These are phyloP conservation scores for Drechslera avenae DNA, from an alignment of 2,329 filamentous ascomycete genomes.

Conservation along the genomic window DNA sequence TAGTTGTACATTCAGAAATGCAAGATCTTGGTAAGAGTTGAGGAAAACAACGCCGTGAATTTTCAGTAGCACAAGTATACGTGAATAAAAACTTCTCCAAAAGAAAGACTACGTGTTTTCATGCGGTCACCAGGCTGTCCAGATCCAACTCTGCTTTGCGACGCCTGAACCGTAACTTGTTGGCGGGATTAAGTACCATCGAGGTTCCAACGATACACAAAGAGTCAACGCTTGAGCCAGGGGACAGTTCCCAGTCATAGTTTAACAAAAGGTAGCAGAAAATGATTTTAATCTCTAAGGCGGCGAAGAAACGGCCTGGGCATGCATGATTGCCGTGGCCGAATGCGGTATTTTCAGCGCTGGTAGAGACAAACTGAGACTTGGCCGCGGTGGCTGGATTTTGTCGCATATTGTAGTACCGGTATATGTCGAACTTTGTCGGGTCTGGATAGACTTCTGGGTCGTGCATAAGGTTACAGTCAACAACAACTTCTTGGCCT, in stretches of 20 bases:
- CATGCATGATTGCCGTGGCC: background rate
- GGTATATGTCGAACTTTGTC: background rate
- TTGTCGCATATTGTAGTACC: background rate
- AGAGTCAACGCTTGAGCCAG: background rate
- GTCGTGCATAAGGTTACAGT: background rate
- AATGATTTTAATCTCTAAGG: conserved; percentile 25
- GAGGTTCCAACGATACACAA: background rate
- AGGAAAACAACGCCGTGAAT: too few species aligned
- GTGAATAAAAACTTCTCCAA: too few species aligned
- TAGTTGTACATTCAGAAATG: too few species aligned
- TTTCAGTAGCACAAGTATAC: too few species aligned
- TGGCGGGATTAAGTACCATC: background rate
- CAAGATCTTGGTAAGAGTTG: too few species aligned
- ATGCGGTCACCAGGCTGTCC: background rate
- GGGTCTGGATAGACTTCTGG: background rate
- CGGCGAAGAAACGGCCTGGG: conserved; percentile 25
- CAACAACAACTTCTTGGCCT: background rate
- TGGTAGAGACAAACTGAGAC: background rate
- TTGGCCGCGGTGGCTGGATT: background rate
- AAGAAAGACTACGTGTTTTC: too few species aligned
- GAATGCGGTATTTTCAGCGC: background rate
- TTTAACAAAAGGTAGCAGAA: conserved; percentile 6
- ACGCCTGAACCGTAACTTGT: background rate
- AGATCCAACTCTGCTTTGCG: conserved; percentile 2
- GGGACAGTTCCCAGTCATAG: background rate